Conservation (phyloP, 164 flowering plant genomes). For the Vitis vinifera region DNA sequence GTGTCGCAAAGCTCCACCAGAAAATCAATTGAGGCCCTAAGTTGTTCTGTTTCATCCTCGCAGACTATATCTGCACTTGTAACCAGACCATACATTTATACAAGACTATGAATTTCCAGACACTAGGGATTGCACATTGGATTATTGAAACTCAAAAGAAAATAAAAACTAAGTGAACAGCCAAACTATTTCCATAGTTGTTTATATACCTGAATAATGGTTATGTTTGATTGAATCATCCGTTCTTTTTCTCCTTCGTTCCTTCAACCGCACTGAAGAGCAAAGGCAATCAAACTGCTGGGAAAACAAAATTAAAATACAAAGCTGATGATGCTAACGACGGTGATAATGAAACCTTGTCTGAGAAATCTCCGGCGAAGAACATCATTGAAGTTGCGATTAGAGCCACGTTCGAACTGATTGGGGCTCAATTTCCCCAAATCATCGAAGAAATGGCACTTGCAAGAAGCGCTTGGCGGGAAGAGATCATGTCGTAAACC, state of each 20-base stretch:
- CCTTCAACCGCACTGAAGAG: conserved; percentile 63
- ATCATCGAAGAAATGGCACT: conserved; percentile 81
- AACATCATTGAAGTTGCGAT: conserved; percentile 50
- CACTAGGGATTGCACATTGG: neutral
- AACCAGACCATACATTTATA: neutral
- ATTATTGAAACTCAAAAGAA: neutral
- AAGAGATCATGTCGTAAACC: conserved; percentile 52
- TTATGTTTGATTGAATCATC: conserved; percentile 21
- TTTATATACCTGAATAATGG: conserved; percentile 28
- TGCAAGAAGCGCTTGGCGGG: conserved; percentile 70
- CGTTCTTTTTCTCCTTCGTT: conserved; percentile 45
- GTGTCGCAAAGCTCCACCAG: conserved; percentile 77
- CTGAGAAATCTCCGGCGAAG: conserved; percentile 83
- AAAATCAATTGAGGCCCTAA: conserved; percentile 71
- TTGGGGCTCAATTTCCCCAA: conserved; percentile 49
- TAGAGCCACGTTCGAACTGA: conserved; percentile 22
- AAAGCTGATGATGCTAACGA: neutral
- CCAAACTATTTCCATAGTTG: neutral
- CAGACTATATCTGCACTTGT: conserved; percentile 34
- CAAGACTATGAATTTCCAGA: neutral
- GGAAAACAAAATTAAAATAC: neutral
- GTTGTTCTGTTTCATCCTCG: conserved; percentile 66
- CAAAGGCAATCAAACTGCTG: neutral
- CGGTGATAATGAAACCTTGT: conserved; percentile 49
- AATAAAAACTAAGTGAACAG: neutral